Base-by-base conservation (phyloP, 2,329 filamentous ascomycete species). In the Rutstroemia sydowiana region DNA sequence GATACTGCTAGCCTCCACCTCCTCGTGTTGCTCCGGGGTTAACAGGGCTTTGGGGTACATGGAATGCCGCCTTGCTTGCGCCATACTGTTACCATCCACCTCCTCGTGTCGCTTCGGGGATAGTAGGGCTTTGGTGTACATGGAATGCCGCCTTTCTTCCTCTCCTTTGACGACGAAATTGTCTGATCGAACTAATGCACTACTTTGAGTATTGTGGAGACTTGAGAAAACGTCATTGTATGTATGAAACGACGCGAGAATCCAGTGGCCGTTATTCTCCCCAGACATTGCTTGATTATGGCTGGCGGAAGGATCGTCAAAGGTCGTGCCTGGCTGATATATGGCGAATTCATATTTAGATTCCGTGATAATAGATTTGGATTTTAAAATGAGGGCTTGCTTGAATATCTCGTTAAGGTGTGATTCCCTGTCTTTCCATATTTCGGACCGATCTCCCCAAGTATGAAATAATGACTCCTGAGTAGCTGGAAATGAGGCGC, bases 371-470 rank as follows among this genome's bases (percentile, higher is more conserved):
- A 54, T 48, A 14, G 53, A 56, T 11, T 45, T 31, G 1, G 51
- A 48, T 34, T 59, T 57, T 21, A 57, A 49, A 21, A 9, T 28
- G 14, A 57, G 43, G 1, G 57, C 55, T 16, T 43, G 23, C 16
- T 59, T 32, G 16, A 59, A 59, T n/a, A 59, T 47, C 21, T 45
- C 48, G 11, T n/a, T n/a, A 4, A 59, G 44, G 20, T 46, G 57
- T 34, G 49, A 46, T 11, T 30, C 31, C 14, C 55, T 39, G 34
- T 51, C 26, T 40, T 54, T 49, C 26, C 43, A 56, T 14, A 32
- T 8, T 23, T 51, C 36, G 11, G 7, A 6, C 7, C 23, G 16
- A 21, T 54, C 45, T 1, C 44, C 46, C 56, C 51, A 57, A 13
- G 48, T 54, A 26, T 51, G 47, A 20, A 55, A 53, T 7, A 13